Evolutionary conservation across 805 yeast genomes (phyloP).

Genomic region (Metschnikowia peoriensis): DNA sequence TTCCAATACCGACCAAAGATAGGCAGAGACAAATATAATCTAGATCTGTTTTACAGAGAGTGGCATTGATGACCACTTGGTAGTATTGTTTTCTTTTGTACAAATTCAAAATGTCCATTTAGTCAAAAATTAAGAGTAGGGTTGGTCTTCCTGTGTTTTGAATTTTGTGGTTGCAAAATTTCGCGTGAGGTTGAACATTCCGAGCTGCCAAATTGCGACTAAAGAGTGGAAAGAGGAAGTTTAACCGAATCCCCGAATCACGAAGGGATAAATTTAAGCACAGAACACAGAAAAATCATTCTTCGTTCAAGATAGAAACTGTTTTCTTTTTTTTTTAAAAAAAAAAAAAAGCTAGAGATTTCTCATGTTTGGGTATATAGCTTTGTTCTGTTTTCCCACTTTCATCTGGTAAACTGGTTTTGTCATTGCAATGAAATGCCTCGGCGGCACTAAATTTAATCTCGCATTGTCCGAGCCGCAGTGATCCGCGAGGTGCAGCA

Average conservation of each 20-base stretch:
- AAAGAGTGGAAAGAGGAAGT: not conserved
- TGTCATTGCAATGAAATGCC: not conserved
- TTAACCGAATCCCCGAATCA: not conserved
- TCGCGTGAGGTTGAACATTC: not conserved
- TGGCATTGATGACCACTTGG: constrained; percentile 5
- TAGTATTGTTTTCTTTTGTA: constrained; percentile 9
- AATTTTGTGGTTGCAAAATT: not conserved
- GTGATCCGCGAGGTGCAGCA: not conserved
- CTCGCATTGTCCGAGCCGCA: not conserved
- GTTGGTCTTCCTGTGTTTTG: not conserved
- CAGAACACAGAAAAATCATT: no score
- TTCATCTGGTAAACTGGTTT: not conserved
- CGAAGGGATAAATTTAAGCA: not conserved
- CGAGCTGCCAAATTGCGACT: not conserved
- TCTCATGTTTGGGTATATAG: no score
- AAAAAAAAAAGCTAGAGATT: no score
- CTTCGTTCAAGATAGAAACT: no score
- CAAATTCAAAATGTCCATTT: constrained; percentile 2
- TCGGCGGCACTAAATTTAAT: not conserved
- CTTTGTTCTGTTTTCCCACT: no score
- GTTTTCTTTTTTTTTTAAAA: no score
- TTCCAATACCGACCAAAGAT: constrained; percentile 13
- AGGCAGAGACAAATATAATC: constrained; percentile 8
- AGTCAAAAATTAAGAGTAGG: not conserved
- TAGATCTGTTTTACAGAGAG: constrained; percentile 5